A percentile compares a stretch with the other conserved stretches of the same genome.
Conservation (phyloP, 495 filamentous ascomycete genomes). For the Cercophora newfieldiana region DNA sequence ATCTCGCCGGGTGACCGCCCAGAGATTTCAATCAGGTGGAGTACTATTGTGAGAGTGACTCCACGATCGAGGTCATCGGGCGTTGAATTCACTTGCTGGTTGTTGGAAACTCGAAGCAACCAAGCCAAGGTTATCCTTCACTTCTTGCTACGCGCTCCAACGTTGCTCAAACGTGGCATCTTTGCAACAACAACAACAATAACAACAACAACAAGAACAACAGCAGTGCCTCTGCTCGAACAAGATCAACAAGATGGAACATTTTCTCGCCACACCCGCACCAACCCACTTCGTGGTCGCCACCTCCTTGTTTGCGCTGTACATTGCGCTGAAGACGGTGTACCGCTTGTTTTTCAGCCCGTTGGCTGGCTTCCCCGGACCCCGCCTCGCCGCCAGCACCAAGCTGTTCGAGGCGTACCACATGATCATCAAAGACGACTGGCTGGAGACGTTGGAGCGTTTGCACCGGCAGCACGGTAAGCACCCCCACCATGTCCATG, state of each 20-base stretch:
- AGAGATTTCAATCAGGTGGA: no score
- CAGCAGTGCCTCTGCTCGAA: no score
- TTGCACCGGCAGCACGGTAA: constrained; percentile 5
- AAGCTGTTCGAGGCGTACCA: constrained; percentile 11
- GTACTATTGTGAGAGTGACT: no score
- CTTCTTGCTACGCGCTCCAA: no score
- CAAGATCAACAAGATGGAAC: background rate
- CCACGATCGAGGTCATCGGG: no score
- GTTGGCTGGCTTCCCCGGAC: constrained; percentile 4
- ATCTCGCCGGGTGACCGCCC: no score
- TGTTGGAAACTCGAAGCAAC: no score
- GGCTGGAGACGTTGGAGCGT: background rate
- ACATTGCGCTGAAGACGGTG: background rate
- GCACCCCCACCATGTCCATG: background rate
- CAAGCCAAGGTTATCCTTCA: no score
- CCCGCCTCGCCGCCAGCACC: constrained; percentile 1
- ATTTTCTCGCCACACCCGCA: background rate
- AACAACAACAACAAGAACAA: no score
- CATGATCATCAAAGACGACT: constrained; percentile 3
- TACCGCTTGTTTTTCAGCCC: constrained; percentile 2
- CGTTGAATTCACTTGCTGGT: no score
- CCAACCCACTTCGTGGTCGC: background rate
- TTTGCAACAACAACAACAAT: no score
- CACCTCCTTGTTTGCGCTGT: background rate
- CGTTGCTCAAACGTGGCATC: no score